phyloP scores from a whole-genome alignment of 495 filamentous ascomycete genomes.

The Penicillium desertorum region DNA sequence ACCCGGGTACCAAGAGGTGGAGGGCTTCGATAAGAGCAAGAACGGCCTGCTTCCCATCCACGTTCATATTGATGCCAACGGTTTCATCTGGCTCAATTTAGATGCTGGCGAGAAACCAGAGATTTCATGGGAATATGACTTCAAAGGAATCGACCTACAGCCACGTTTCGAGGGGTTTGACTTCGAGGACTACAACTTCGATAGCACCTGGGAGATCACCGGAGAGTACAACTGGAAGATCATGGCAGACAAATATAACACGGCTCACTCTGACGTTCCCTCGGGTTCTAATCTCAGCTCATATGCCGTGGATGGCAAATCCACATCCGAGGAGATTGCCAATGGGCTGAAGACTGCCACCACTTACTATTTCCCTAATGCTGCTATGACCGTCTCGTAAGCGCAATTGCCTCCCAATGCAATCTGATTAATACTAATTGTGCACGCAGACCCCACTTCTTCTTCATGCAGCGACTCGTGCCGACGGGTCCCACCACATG shows the following conservation, averaged over 20 bases:
- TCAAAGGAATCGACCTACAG: conserved; percentile 39
- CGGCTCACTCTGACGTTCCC: conserved; percentile 7
- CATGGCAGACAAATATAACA: conserved; percentile 49
- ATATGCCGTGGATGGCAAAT: conserved; percentile 38
- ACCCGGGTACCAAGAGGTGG: conserved; percentile 52
- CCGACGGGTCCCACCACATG: conserved; percentile 39
- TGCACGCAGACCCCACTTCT: conserved; percentile 37
- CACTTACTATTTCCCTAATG: conserved; percentile 50
- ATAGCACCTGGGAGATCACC: conserved; percentile 48
- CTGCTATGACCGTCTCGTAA: conserved; percentile 46
- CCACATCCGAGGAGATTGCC: conserved; percentile 35
- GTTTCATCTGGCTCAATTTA: conserved; percentile 55
- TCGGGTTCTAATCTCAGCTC: conserved; percentile 35
- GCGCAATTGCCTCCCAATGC: conserved; percentile 6
- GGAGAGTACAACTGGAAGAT: conserved; percentile 54
- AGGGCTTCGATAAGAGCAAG: conserved; percentile 55
- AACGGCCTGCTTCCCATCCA: conserved; percentile 50
- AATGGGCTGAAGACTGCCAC: conserved; percentile 32
- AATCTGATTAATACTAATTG: background rate
- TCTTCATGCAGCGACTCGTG: conserved; percentile 50
- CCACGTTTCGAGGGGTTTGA: conserved; percentile 38
- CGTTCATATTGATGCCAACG: conserved; percentile 46
- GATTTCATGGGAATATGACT: conserved; percentile 44
- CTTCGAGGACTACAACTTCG: conserved; percentile 48
- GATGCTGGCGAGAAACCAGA: conserved; percentile 43